Conservation (phyloP, 257 asterid species). For the Fraxinus americana region DNA sequence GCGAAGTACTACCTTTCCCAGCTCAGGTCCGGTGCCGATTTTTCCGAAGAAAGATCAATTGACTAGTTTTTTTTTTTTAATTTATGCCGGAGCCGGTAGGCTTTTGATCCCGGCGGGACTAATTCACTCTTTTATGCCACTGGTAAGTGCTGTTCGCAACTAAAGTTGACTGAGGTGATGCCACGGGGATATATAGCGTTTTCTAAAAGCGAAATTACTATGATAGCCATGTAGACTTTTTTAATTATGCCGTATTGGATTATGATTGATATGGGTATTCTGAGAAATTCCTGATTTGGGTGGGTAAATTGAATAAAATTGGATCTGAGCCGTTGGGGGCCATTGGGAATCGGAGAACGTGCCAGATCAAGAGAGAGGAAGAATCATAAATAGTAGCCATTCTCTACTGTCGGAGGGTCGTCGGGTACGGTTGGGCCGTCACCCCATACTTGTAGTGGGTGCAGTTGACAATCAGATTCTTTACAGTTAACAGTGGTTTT, state of each 20-base stretch:
- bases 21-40: conserved; percentile 43
- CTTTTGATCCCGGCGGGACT: conserved; percentile 29
- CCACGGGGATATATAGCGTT: conserved; percentile 32
- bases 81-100: conserved; percentile 9
- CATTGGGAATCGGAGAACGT: conserved; percentile 40
- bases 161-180: conserved; percentile 48
- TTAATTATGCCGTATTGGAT: background rate
- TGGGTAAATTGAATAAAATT: conserved; percentile 10
- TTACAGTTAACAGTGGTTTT: conserved; percentile 1
- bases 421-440: conserved; percentile 39
- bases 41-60: conserved; percentile 18
- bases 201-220: background rate
- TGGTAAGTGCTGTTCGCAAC: conserved; percentile 34
- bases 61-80: background rate
- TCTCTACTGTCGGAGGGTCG: conserved; percentile 57
- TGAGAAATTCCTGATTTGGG: conserved; percentile 25
- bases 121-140: conserved; percentile 9
- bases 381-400: conserved; percentile 45
- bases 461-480: conserved; percentile 2
- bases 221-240: conserved; percentile 35
- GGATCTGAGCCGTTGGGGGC: conserved; percentile 34
- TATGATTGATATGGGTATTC: conserved; percentile 32
- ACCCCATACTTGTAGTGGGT: conserved; percentile 20
- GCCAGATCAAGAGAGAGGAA: conserved; percentile 35
- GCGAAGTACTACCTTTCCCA: conserved; percentile 53